A percentile compares a stretch with the other conserved stretches of the same genome.
phyloP scores from a whole-genome alignment of 805 yeast genomes.

The Hanseniaspora taiwanica region DNA sequence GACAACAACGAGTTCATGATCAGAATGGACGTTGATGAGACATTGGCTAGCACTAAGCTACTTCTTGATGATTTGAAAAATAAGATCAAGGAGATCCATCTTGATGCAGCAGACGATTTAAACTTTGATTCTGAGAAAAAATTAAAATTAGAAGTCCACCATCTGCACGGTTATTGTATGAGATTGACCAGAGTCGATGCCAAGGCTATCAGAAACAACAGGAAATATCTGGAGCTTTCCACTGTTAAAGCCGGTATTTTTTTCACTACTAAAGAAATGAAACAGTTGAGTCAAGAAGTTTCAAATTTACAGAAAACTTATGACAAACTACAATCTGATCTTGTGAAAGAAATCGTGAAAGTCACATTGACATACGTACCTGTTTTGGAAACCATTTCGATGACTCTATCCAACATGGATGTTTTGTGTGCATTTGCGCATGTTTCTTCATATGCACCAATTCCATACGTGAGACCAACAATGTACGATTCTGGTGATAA shows the following conservation, averaged over 20 bases:
- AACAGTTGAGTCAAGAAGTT: slow-evolving; percentile 45
- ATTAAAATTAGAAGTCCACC: slow-evolving; percentile 79
- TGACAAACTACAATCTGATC: slow-evolving; percentile 57
- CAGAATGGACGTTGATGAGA: slow-evolving; percentile 80
- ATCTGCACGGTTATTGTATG: slow-evolving; percentile 87
- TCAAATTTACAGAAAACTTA: slow-evolving; percentile 51
- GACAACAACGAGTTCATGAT: slow-evolving; percentile 67
- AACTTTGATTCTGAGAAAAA: slow-evolving; percentile 77
- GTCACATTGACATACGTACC: slow-evolving; percentile 75
- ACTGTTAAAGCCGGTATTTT: slow-evolving; percentile 93
- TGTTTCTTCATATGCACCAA: slow-evolving; percentile 69
- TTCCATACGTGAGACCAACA: slow-evolving; percentile 64
- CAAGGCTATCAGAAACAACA: slow-evolving; percentile 48
- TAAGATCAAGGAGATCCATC: slow-evolving; percentile 48
- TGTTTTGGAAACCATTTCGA: slow-evolving; percentile 55
- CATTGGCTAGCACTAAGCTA: slow-evolving; percentile 45
- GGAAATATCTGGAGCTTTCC: slow-evolving; percentile 59
- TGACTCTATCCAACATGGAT: slow-evolving; percentile 60
- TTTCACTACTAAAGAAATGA: slow-evolving; percentile 63
- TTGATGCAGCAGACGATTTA: slow-evolving; percentile 56
- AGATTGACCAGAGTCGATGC: slow-evolving; percentile 87
- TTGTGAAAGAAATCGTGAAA: slow-evolving; percentile 71
- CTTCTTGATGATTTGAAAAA: slow-evolving; percentile 41
- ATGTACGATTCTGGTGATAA: slow-evolving; percentile 33
- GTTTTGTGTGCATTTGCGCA: slow-evolving; percentile 80